Conservation (phyloP, 75 land plant genomes). For the Cryptomeria japonica region DNA sequence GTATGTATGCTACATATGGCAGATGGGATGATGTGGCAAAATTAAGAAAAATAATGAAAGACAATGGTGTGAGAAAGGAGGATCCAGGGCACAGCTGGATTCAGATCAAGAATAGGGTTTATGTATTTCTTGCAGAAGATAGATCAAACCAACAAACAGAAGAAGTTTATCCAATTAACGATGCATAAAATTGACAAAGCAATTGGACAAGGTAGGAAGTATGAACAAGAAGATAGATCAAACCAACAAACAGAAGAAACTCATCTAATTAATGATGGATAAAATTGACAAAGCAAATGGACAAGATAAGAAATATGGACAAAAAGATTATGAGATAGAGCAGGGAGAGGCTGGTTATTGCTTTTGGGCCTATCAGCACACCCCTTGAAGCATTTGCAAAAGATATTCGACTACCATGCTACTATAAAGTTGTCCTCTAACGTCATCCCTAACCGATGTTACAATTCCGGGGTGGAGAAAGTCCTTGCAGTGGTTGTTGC, state of each 20-base stretch:
- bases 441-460: too few relatives aligned
- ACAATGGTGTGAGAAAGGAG: constrained; percentile 9
- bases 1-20: constrained; percentile 21
- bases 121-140: constrained; percentile 13
- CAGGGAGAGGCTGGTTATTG: constrained; percentile 15
- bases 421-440: constrained; percentile 12
- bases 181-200: neutral
- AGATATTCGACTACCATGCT: constrained; percentile 16
- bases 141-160: constrained; percentile 11
- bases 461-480: too few relatives aligned
- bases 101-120: constrained; percentile 14
- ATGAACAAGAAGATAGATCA: neutral
- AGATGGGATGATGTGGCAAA: constrained; percentile 14
- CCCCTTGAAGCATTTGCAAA: neutral
- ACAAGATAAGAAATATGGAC: neutral
- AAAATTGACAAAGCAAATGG: neutral
- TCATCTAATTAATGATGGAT: neutral
- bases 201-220: neutral
- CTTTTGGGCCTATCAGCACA: constrained; percentile 9
- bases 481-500: constrained; percentile 26
- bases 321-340: neutral
- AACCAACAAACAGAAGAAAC: constrained; percentile 9
- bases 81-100: constrained; percentile 24
- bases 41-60: constrained; percentile 14
- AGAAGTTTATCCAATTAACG: neutral